Base-by-base conservation (phyloP, 805 yeast genomes). In the Pichia scutulata region DNA sequence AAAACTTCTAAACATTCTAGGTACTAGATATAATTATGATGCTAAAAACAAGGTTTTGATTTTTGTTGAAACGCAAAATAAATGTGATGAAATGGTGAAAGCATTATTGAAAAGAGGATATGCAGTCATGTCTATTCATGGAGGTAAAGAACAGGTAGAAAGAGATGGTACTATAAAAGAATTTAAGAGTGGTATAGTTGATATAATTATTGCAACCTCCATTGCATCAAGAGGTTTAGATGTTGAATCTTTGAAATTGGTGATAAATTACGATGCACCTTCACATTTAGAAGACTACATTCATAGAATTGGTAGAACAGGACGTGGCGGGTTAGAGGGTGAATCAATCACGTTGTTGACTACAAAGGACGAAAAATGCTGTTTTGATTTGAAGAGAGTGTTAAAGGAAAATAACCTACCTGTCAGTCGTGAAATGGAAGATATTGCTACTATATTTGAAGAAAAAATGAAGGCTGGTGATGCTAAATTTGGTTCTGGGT, bases 301-400 rank as follows among this genome's bases (percentile, higher is more conserved):
- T 13, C 99, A 93, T 68, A 76, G 98, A 9, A 96, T 90, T 1
- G 99, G 99, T 0, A 73, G 99, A 51, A 93, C 99, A 0, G 99
- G 97, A 0, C 74, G 99, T 53, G 98, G 97, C 1, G 93, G 93
- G 0, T 75, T 75, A 36, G 69, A 67, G 3, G 99, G 99, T 2
- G 71, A 68, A 61, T 77, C 73, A n/a, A 71, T 89, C 4, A 86
- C 97, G 0, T 78, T 92, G 55, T 70, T 93, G 5, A 70, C 81
- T 1, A 69, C 76, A 0, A 68, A 69, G 21, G 89, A 89, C 60
- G 84, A 76, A 39, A 70, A 84, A 49, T 73, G 78, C 18, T 86
- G 89, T 0, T 68, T 75, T 21, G 95, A 86, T 61, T 72, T 89
- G 18, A 79, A 84, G 0, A 80, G 80, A 53, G 88, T 95, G 0